A percentile compares a stretch with the other conserved stretches of the same genome.
Conservation (phyloP, 768 basidiomycete species). For the Rhizopogon vulgaris region DNA sequence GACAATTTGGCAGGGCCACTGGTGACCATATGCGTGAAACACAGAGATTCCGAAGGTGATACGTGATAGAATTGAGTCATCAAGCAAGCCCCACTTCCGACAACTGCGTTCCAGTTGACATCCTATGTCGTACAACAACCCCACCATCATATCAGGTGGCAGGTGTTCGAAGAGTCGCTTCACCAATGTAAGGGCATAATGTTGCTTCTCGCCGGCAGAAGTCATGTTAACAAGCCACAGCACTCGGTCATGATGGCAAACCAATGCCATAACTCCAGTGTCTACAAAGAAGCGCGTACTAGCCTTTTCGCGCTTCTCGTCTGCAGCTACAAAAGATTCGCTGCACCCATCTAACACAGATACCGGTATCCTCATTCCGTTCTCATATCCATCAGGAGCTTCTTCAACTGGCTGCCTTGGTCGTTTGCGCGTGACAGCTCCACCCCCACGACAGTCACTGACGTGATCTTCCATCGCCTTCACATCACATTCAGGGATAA, state of each 20-base stretch:
- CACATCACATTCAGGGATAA: not conserved
- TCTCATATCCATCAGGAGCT: slow-evolving; percentile 11
- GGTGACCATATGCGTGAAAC: slow-evolving; percentile 31
- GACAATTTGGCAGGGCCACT: slow-evolving; percentile 29
- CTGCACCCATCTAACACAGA: slow-evolving; percentile 28
- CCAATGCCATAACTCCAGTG: slow-evolving; percentile 12
- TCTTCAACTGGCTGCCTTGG: not conserved
- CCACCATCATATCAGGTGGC: no score
- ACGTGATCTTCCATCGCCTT: slow-evolving; percentile 2
- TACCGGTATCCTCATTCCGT: slow-evolving; percentile 18
- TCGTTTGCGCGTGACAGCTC: not conserved
- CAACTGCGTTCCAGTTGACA: slow-evolving; percentile 18
- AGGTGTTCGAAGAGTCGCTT: no score
- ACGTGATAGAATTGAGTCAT: not conserved
- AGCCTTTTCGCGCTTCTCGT: slow-evolving; percentile 14
- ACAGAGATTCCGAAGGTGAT: slow-evolving; percentile 24
- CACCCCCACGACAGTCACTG: not conserved
- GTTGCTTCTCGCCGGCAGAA: slow-evolving; percentile 12
- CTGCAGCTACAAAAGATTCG: slow-evolving; percentile 20
- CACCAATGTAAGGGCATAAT: slow-evolving; percentile 15
- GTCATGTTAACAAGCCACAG: slow-evolving; percentile 14
- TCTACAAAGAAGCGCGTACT: slow-evolving; percentile 10
- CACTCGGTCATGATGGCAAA: slow-evolving; percentile 13
- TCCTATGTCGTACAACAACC: slow-evolving; percentile 20
- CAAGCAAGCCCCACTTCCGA: slow-evolving; percentile 1